Conservation (phyloP, 768 basidiomycete species). For the Hypsizygus marmoreus region DNA sequence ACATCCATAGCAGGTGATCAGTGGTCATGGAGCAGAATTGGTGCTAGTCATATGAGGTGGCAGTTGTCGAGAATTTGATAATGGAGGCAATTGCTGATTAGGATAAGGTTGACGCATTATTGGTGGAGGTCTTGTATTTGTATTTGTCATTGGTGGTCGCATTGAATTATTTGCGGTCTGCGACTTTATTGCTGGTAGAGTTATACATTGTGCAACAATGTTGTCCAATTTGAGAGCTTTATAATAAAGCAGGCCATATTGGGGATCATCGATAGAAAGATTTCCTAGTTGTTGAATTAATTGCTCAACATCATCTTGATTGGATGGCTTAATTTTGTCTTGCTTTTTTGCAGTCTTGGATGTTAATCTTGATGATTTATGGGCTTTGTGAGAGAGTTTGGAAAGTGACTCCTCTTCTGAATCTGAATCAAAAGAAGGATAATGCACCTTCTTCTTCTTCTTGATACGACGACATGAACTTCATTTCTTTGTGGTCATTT, state of each 20-base stretch:
- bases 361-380: too few relatives aligned
- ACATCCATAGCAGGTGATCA: constrained; percentile 6
- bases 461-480: too few relatives aligned
- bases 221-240: constrained; percentile 3
- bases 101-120: not conserved
- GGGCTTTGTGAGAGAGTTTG: too few relatives aligned
- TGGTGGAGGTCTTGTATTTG: not conserved
- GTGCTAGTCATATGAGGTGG: not conserved
- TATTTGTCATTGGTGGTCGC: not conserved
- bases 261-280: constrained; percentile 3
- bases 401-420: too few relatives aligned
- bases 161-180: not conserved
- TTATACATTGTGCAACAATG: not conserved
- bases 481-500: too few relatives aligned
- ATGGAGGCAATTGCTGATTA: not conserved
- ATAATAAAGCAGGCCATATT: not conserved
- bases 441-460: too few relatives aligned
- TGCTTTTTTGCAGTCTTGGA: too few relatives aligned
- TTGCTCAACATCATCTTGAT: not conserved
- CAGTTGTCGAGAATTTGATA: not conserved
- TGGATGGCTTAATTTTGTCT: too few relatives aligned
- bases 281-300: not conserved
- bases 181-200: not conserved
- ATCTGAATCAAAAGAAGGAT: too few relatives aligned
- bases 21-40: not conserved